Percentiles rank a stretch among this genome's conserved stretches.
These are phyloP conservation scores for Ascochyta koolunga DNA, from an alignment of 2,329 filamentous ascomycete genomes.

Conservation along the genomic window DNA sequence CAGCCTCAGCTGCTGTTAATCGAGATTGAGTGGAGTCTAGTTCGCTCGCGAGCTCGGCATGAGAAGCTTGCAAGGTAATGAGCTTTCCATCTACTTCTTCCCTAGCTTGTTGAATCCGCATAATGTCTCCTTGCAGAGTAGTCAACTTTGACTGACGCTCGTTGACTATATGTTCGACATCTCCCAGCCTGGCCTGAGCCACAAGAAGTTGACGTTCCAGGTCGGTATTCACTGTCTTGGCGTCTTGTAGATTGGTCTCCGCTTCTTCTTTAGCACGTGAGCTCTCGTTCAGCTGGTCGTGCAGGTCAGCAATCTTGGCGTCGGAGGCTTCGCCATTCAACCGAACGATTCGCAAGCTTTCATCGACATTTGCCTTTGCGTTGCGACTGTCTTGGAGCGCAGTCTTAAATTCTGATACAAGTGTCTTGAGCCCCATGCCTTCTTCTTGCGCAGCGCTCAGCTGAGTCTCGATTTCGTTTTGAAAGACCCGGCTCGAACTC, in stretches of 20 bases:
- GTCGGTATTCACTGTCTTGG: background rate
- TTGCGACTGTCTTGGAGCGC: slow-evolving; percentile 19
- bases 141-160: slow-evolving; percentile 21
- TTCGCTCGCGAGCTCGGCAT: slow-evolving; percentile 22
- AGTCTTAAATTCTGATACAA: slow-evolving; percentile 23
- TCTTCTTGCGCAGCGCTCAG: slow-evolving; percentile 20
- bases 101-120: slow-evolving; percentile 23
- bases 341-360: slow-evolving; percentile 12
- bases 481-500: slow-evolving; percentile 2
- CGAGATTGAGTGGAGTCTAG: slow-evolving; percentile 22
- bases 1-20: slow-evolving; percentile 17
- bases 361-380: slow-evolving; percentile 16
- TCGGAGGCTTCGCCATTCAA: slow-evolving; percentile 16
- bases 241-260: slow-evolving; percentile 15
- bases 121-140: slow-evolving; percentile 24
- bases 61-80: slow-evolving; percentile 17
- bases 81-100: slow-evolving; percentile 26
- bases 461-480: slow-evolving; percentile 9
- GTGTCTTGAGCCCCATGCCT: slow-evolving; percentile 14
- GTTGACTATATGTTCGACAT: slow-evolving; percentile 17
- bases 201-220: slow-evolving; percentile 18
- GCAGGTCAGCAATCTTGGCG: slow-evolving; percentile 17
- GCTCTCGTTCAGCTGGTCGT: slow-evolving; percentile 9
- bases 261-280: slow-evolving; percentile 13
- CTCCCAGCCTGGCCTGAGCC: slow-evolving; percentile 17